These are phyloP conservation scores for Metroxylon sagu DNA, from an alignment of 176 grass and related monocot species.

Conservation along the genomic window DNA sequence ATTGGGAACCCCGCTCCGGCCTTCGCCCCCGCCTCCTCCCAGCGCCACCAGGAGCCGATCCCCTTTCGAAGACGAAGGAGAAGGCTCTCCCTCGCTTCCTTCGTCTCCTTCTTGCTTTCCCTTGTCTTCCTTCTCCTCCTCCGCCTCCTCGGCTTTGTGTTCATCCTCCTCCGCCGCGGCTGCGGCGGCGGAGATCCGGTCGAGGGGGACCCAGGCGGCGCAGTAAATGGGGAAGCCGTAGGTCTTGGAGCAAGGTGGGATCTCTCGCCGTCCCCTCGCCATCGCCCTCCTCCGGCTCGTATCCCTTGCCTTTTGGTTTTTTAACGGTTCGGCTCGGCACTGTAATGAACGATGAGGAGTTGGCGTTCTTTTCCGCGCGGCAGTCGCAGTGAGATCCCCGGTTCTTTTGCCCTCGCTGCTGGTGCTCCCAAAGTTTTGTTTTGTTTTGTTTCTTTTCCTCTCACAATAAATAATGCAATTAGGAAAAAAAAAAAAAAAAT, in stretches of 20 bases:
- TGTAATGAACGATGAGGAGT: no score
- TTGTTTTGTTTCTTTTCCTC: no score
- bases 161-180: not conserved
- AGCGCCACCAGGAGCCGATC: constrained; percentile 31
- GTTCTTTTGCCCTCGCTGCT: no score
- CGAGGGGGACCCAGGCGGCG: constrained; percentile 1
- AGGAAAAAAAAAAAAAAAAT: no score
- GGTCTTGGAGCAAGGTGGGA: not conserved
- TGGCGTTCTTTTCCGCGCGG: no score
- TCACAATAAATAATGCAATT: no score
- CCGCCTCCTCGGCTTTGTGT: not conserved
- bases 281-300: not conserved
- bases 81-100: not conserved
- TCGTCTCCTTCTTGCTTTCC: not conserved
- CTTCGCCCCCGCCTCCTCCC: constrained; percentile 72
- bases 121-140: not conserved
- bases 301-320: not conserved
- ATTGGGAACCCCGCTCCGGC: constrained; percentile 80
- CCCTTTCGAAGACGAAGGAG: not conserved
- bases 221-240: constrained; percentile 1
- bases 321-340: no score
- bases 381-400: no score
- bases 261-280: not conserved
- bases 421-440: no score
- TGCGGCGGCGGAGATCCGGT: not conserved